Conservation (phyloP, 108 stramenopile species). For the Cyclostephanos tholiformis region DNA sequence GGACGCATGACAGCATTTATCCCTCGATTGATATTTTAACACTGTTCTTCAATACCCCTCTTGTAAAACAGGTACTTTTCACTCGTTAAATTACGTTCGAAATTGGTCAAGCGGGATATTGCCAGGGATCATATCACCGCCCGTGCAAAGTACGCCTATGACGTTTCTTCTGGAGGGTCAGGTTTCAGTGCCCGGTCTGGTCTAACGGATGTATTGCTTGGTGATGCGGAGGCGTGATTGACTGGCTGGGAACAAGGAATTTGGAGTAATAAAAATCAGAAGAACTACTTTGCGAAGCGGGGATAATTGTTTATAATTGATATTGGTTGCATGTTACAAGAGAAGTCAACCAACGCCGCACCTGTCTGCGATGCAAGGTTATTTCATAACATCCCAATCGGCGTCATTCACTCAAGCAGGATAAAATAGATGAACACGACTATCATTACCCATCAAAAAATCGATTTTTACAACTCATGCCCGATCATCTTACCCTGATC, state of each 20-base stretch:
- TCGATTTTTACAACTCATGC: background rate
- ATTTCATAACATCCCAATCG: background rate
- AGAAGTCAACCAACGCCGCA: background rate
- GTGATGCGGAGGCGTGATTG: background rate
- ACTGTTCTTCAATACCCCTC: background rate
- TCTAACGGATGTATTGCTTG: background rate
- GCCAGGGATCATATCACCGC: background rate
- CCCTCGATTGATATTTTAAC: background rate
- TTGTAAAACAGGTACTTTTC: background rate
- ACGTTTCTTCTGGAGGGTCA: background rate
- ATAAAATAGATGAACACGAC: background rate
- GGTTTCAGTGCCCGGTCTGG: background rate
- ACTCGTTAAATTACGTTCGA: background rate
- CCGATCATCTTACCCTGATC: conserved; percentile 4
- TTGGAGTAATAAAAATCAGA: background rate
- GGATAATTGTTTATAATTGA: background rate
- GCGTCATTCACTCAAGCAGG: background rate
- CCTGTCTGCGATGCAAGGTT: background rate
- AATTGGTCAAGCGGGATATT: background rate
- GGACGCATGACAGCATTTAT: background rate
- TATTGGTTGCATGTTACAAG: background rate
- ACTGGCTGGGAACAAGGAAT: background rate
- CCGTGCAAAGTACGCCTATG: background rate
- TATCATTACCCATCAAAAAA: background rate
- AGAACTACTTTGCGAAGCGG: too few species aligned